phyloP scores from a whole-genome alignment of 345 rosid genomes.

The Populus pruinosa region DNA sequence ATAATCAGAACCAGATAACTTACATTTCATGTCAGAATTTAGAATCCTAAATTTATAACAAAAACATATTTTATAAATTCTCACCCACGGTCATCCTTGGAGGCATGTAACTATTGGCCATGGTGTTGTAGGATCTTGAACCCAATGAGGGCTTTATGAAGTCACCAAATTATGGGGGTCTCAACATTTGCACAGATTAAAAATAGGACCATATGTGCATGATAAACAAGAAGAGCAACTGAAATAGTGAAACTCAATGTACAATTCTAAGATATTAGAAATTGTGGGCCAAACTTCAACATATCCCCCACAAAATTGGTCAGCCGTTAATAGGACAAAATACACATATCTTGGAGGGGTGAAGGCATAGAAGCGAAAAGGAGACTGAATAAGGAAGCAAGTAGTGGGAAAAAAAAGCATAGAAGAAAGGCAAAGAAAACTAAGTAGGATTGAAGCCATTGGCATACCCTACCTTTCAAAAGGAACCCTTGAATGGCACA shows the following conservation, averaged over 20 bases:
- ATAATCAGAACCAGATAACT: background rate
- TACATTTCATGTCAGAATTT: background rate
- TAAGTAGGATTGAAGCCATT: background rate
- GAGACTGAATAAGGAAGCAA: background rate
- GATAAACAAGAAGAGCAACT: background rate
- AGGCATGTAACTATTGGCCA: background rate
- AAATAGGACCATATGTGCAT: background rate
- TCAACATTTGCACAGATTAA: background rate
- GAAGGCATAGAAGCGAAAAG: background rate
- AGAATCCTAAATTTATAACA: background rate
- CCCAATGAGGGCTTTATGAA: background rate
- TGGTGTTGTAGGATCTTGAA: background rate
- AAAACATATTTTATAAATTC: background rate
- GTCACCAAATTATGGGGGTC: background rate
- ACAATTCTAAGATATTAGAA: background rate
- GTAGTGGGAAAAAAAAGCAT: background rate
- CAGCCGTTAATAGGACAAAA: background rate
- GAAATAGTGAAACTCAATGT: background rate
- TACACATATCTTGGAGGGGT: background rate
- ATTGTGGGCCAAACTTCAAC: background rate
- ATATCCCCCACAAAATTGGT: background rate
- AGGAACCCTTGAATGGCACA: background rate
- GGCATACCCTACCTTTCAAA: background rate
- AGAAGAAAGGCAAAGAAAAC: background rate
- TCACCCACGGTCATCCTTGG: background rate